phyloP scores from a whole-genome alignment of 78 protist genomes.

The Polysphondylium violaceum region DNA sequence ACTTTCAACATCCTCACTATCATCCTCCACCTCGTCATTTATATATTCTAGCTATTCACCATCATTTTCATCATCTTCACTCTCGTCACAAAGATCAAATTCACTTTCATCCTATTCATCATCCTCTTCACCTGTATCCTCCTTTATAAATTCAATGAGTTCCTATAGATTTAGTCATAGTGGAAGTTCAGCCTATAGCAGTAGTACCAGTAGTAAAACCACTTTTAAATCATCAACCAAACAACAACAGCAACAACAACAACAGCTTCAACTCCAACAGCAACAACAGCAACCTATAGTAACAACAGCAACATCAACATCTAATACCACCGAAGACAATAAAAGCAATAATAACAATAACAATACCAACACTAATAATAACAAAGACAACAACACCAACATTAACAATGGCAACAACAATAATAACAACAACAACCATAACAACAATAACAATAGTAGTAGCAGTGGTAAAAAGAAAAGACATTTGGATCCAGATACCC shows the following conservation, averaged over 20 bases:
- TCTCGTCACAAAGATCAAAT: too few relatives aligned
- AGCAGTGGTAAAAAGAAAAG: background rate
- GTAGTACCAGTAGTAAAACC: background rate
- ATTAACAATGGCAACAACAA: background rate
- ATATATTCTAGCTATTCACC: too few relatives aligned
- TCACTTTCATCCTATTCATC: too few relatives aligned
- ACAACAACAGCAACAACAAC: background rate
- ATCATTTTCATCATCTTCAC: too few relatives aligned
- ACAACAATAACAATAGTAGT: background rate
- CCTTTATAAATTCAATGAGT: too few relatives aligned
- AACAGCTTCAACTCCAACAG: slow-evolving; percentile 1
- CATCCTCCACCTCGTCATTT: too few relatives aligned
- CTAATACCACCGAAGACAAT: background rate
- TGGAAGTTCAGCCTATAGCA: too few relatives aligned
- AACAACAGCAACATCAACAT: background rate
- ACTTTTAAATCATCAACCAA: background rate
- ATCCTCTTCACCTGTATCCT: too few relatives aligned
- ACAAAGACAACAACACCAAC: background rate
- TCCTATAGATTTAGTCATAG: too few relatives aligned
- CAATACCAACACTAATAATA: background rate
- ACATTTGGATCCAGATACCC: too few relatives aligned
- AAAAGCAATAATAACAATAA: background rate
- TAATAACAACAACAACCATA: background rate
- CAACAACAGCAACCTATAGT: background rate
- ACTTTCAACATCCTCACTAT: too few relatives aligned